Evolutionary conservation across 176 grass and related monocot species (phyloP).

Genomic region (Pontederia crassipes): DNA sequence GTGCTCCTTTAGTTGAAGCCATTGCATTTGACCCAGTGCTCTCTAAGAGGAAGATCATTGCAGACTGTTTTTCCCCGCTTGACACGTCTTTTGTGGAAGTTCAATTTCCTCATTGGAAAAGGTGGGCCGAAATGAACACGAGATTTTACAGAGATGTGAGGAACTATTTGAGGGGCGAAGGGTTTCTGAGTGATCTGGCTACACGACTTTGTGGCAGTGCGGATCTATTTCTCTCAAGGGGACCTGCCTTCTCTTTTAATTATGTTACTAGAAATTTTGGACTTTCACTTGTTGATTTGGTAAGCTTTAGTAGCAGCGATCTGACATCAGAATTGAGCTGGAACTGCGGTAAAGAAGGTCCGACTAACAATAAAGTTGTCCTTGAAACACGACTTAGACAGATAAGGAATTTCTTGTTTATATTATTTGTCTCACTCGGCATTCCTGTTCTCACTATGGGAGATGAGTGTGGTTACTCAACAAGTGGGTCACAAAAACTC

Average conservation of each 20-base stretch:
- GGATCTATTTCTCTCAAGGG: conserved; percentile 66
- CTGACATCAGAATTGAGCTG: conserved; percentile 67
- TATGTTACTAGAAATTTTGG: conserved; percentile 80
- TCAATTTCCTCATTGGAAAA: conserved; percentile 89
- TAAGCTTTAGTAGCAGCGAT: conserved; percentile 55
- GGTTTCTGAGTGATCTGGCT: conserved; percentile 56
- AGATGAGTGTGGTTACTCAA: conserved; percentile 69
- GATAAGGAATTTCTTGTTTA: conserved; percentile 74
- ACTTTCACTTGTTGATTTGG: conserved; percentile 74
- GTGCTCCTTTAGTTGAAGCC: conserved; percentile 65
- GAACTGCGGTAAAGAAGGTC: conserved; percentile 90
- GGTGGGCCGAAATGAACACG: conserved; percentile 73
- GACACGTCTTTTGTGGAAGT: conserved; percentile 51
- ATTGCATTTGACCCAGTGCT: conserved; percentile 88
- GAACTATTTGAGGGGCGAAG: conserved; percentile 71
- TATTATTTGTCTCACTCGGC: conserved; percentile 73
- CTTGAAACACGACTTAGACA: conserved; percentile 74
- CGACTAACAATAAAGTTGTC: conserved; percentile 40
- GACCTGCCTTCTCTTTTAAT: conserved; percentile 83
- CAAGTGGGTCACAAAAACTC: conserved; percentile 50
- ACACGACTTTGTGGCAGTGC: conserved; percentile 84
- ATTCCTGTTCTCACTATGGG: conserved; percentile 88
- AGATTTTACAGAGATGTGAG: conserved; percentile 63
- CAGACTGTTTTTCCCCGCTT: conserved; percentile 75
- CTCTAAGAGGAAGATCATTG: conserved; percentile 77